Evolutionary conservation across 2,329 filamentous ascomycete species (phyloP), one percentile per base, ranked within the genome.

Genomic region (Leptographium lundbergii): DNA sequence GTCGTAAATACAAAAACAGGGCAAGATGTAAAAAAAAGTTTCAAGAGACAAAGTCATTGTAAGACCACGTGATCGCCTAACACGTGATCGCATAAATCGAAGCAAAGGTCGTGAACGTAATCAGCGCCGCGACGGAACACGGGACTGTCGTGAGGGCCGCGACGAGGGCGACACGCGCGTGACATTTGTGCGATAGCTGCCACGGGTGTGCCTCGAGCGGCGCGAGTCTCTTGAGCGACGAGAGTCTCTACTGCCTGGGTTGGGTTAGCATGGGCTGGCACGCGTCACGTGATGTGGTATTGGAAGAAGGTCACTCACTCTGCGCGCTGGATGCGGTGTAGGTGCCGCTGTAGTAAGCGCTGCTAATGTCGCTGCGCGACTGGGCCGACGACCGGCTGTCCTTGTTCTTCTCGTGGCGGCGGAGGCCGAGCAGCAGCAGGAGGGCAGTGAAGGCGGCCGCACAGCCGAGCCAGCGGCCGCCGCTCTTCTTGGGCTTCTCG

Each of bases 311-410:
- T 24, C 1, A 57, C 79, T 77, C 72, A 81, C 79, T 80, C 63
- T 75, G 76, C 66, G 70, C 76, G 63, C 71, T 75, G 57, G 75
- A 79, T 66, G 78, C 77, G 62, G 77, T 77, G 68, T 80, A 82
- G 58, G 75, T 77, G 67, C 79, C 78, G 62, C 77, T 78, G 57
- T 74, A 81, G 68, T 80, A 78, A 68, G 72, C 77, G 70, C 80
- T 79, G 67, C 72, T 72, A 62, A 71, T 64, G 66, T 76, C 68
- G 72, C 75, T 77, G 60, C 74, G 75, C 66, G 54, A 29, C 22
- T 24, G 54, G 22, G 36, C 55, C 70, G 72, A 45, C 42, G 54
- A 68, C 63, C 47, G 72, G 66, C 66, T 74, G 74, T 62, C 29
- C 70, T 78, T 78, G 67, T 79, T 75, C 42, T 61, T 56, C 69